These are phyloP conservation scores for Botrytis hyacinthi DNA, from an alignment of 2,329 filamentous ascomycete species.

Conservation along the genomic window DNA sequence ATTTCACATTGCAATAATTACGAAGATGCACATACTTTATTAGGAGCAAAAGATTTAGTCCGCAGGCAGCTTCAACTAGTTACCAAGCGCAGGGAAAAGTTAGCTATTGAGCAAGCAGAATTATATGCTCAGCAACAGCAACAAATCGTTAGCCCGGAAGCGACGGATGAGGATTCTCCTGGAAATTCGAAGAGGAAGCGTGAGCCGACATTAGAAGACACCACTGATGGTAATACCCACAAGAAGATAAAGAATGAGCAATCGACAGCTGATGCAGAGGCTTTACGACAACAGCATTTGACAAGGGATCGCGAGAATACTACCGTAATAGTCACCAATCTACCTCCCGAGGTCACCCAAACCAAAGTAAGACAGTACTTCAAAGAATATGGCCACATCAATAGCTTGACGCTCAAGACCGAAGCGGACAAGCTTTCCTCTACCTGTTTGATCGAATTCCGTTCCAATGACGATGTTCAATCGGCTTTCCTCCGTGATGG, in stretches of 20 bases:
- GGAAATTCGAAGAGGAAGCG: constrained; percentile 69
- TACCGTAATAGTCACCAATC: constrained; percentile 74
- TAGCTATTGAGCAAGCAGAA: constrained; percentile 59
- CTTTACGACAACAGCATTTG: constrained; percentile 42
- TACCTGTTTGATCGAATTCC: constrained; percentile 82
- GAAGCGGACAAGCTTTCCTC: constrained; percentile 60
- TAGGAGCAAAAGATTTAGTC: constrained; percentile 70
- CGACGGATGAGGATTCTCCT: constrained; percentile 29
- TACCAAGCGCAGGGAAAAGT: constrained; percentile 61
- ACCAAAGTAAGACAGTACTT: constrained; percentile 85
- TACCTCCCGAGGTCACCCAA: constrained; percentile 68
- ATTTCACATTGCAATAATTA: constrained; percentile 85
- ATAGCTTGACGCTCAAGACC: constrained; percentile 67
- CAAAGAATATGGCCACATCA: constrained; percentile 82
- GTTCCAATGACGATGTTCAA: constrained; percentile 73
- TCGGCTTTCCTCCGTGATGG: constrained; percentile 78
- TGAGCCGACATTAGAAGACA: constrained; percentile 52
- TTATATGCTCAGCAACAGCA: constrained; percentile 45
- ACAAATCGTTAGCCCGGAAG: constrained; percentile 36
- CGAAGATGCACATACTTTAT: constrained; percentile 73
- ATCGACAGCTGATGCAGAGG: constrained; percentile 40
- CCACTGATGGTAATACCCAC: constrained; percentile 47
- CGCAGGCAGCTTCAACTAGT: constrained; percentile 66
- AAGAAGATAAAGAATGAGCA: constrained; percentile 62
- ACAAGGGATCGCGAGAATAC: constrained; percentile 91